Percentiles rank a stretch among this genome's conserved stretches.
Evolutionary conservation across 495 filamentous ascomycete genomes (phyloP).

Genomic region (Beverwykella pulmonaria): DNA sequence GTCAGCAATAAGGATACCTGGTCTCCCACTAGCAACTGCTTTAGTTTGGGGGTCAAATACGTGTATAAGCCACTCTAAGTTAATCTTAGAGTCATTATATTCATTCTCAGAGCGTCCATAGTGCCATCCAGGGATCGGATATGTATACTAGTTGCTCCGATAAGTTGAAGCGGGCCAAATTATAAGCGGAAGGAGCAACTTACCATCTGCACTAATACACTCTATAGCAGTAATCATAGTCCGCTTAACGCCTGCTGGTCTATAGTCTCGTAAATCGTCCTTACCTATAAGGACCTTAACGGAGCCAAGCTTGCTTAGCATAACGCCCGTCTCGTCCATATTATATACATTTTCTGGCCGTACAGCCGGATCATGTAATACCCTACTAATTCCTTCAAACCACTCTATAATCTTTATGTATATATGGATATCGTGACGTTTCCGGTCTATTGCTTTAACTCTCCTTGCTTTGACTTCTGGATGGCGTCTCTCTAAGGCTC

Average conservation of each 20-base stretch:
- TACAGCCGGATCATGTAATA: neutral
- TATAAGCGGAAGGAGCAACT: neutral
- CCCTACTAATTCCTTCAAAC: neutral
- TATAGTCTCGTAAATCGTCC: neutral
- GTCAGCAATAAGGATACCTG: neutral
- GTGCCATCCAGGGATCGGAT: neutral
- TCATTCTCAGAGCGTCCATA: neutral
- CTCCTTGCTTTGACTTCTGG: neutral
- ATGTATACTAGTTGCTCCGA: neutral
- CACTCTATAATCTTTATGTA: neutral
- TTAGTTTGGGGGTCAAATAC: constrained; percentile 8
- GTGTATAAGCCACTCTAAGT: constrained; percentile 1
- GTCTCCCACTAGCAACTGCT: neutral
- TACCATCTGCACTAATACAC: neutral
- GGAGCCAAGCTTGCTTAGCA: neutral
- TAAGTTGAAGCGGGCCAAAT: neutral
- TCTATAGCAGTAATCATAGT: neutral
- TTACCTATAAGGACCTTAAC: constrained; percentile 1
- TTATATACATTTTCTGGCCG: neutral
- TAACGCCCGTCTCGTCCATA: neutral
- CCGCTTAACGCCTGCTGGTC: neutral
- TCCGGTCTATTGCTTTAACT: neutral
- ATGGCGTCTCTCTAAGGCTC: neutral
- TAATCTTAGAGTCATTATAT: constrained; percentile 2
- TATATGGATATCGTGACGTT: neutral